phyloP scores from a whole-genome alignment of 2,329 filamentous ascomycete species.

The Teratosphaeria destructans region DNA sequence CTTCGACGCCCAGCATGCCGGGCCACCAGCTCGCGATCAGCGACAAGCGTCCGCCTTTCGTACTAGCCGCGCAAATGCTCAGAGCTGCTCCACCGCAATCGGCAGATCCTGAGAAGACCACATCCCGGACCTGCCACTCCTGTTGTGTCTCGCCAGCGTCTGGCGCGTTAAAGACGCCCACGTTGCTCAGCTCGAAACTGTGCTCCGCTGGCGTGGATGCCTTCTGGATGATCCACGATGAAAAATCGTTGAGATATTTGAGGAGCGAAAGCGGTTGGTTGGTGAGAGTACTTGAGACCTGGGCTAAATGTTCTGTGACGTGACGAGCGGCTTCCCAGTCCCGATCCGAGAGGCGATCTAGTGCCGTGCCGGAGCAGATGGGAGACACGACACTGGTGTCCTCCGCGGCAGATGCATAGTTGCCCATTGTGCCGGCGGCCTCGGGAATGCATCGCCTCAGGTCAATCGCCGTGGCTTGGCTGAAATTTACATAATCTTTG shows the following conservation, averaged over 20 bases:
- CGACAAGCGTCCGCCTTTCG: slow-evolving; percentile 29
- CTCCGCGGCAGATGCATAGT: slow-evolving; percentile 18
- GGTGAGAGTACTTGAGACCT: slow-evolving; percentile 21
- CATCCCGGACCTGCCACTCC: slow-evolving; percentile 22
- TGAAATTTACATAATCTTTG: slow-evolving; percentile 23
- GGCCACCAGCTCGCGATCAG: slow-evolving; percentile 34
- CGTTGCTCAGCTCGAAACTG: not conserved
- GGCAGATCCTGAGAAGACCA: slow-evolving; percentile 38
- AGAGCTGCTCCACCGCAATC: slow-evolving; percentile 29
- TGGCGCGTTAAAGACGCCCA: slow-evolving; percentile 1
- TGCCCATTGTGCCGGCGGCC: slow-evolving; percentile 27
- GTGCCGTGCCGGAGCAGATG: not conserved
- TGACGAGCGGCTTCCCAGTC: slow-evolving; percentile 27
- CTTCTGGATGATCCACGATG: slow-evolving; percentile 31
- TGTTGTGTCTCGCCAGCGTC: not conserved
- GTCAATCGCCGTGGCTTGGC: slow-evolving; percentile 31
- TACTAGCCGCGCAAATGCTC: slow-evolving; percentile 33
- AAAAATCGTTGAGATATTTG: slow-evolving; percentile 30
- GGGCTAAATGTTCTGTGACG: slow-evolving; percentile 25
- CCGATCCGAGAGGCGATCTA: not conserved
- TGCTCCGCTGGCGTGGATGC: slow-evolving; percentile 19
- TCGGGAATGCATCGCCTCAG: slow-evolving; percentile 29
- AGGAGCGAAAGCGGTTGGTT: slow-evolving; percentile 37
- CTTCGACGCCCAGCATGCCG: slow-evolving; percentile 30
- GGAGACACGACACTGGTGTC: not conserved